Base-by-base conservation (phyloP, 2,329 filamentous ascomycete genomes). In the Trichoderma oligosporum region DNA sequence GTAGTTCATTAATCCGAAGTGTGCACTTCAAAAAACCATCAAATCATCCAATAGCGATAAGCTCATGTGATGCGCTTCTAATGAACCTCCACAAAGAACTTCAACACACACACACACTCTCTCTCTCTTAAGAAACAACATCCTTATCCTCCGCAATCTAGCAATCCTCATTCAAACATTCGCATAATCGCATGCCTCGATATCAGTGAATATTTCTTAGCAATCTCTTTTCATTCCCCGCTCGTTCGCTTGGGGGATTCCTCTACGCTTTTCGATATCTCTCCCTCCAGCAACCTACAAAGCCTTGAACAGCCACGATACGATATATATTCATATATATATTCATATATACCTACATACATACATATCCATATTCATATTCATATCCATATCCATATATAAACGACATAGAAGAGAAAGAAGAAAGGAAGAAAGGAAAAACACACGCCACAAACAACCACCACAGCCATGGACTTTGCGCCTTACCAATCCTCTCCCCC, bases 401-500 rank as follows among this genome's bases (percentile, higher is more conserved):
- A 46, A 7, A 31, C 24, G 9, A 9, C 44, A 46, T 14, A 20
- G 7, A 27, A 11, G 18, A 12, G 20, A 25, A 53, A 25, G 14
- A 22, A 16, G 6, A 39, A 11, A 31, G 27, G 11, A 31, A 31
- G 27, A 11, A 5, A 31, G 27, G 11, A 31, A 11, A 31, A n/a
- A n/a, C n/a, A n/a, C n/a, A n/a, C n/a, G n/a, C n/a, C n/a, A n/a
- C n/a, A n/a, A n/a, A n/a, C n/a, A n/a, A n/a, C n/a, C n/a, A 22
- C 38, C 14, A 22, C 61, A 60, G 76, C 66, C 56, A 94, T 94
- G 89, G 89, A 97, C 77, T 99, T 97, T 72, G 94, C 94, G 44
- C 94, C 94, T 35, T 99, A 97, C 76, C 94, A 97, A 78, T 93
- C 93, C 73, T 88, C 88, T 47, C 88, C 88, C 14, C 94, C 94